Evolutionary conservation across 2,329 filamentous ascomycete species (phyloP).

Genomic region (Fusarium haematococcum): DNA sequence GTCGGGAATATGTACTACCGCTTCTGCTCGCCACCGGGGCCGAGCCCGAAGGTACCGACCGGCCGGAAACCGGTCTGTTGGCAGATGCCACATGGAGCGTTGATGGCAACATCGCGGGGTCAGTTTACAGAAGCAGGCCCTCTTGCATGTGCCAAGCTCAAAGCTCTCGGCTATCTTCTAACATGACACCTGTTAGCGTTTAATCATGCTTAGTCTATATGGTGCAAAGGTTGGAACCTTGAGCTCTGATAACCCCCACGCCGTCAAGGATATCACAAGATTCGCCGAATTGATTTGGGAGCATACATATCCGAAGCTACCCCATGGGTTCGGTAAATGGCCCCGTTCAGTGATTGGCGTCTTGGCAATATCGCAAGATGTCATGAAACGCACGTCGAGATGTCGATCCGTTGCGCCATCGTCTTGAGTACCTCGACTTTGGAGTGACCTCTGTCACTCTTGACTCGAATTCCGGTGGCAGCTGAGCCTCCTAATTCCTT

Average conservation of each 20-base stretch:
- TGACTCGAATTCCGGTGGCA: no score
- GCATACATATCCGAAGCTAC: neutral
- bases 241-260: neutral
- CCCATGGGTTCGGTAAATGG: neutral
- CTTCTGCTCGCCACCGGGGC: neutral
- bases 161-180: neutral
- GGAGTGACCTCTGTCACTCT: neutral
- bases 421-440: neutral
- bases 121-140: neutral
- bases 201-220: neutral
- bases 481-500: no score
- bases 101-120: neutral
- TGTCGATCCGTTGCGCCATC: slow-evolving; percentile 12
- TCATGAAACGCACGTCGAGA: slow-evolving; percentile 5
- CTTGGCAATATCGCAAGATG: slow-evolving; percentile 6
- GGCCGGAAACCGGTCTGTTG: neutral
- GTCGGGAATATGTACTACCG: neutral
- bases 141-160: neutral
- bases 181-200: neutral
- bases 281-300: neutral
- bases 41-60: neutral
- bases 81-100: neutral
- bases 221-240: neutral
- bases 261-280: neutral
- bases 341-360: neutral